These are phyloP conservation scores for Leucocoprinus leucothites DNA, from an alignment of 768 basidiomycete genomes.

Conservation along the genomic window DNA sequence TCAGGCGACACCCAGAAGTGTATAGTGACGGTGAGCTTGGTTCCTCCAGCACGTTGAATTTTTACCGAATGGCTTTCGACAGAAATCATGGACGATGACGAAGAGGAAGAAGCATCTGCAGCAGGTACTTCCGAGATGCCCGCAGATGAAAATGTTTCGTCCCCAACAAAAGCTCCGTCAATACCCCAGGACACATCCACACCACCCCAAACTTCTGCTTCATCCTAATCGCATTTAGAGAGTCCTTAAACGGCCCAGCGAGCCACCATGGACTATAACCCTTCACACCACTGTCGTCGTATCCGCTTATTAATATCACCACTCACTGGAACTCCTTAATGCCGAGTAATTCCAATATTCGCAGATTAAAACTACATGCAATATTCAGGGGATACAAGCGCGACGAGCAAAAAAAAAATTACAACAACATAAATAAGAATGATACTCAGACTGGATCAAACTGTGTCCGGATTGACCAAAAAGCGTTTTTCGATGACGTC, in stretches of 20 bases:
- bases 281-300: background rate
- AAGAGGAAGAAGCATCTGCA: constrained; percentile 37
- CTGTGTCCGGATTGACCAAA: constrained; percentile 13
- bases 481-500: constrained; percentile 71
- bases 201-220: background rate
- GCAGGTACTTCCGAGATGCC: constrained; percentile 3
- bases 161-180: constrained; percentile 11
- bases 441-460: constrained; percentile 16
- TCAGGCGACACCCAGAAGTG: constrained; percentile 92
- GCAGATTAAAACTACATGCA: constrained; percentile 14
- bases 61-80: constrained; percentile 10
- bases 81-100: constrained; percentile 74
- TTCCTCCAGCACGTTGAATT: background rate
- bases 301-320: constrained; percentile 7
- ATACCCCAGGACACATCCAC: background rate
- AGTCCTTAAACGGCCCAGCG: background rate
- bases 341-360: constrained; percentile 15
- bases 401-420: constrained; percentile 14
- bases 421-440: background rate
- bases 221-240: background rate
- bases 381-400: background rate
- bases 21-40: constrained; percentile 81
- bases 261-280: background rate
- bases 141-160: constrained; percentile 4
- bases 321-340: constrained; percentile 2